These are phyloP conservation scores for Claviceps monticola DNA, from an alignment of 2,329 filamentous ascomycete species.

Conservation along the genomic window DNA sequence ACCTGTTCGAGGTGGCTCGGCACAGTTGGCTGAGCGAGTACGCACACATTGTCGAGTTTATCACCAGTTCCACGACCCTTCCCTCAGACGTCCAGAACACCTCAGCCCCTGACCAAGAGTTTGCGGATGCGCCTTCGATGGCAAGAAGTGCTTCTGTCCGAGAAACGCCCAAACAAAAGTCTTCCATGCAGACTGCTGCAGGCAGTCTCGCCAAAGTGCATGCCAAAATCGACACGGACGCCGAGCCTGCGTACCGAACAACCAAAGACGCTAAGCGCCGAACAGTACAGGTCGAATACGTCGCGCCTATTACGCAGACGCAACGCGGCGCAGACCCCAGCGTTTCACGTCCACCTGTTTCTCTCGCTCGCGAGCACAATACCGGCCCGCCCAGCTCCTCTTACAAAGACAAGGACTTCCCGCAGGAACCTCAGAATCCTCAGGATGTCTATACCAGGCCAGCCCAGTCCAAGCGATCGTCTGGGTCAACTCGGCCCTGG, in stretches of 20 bases:
- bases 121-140: constrained; percentile 45
- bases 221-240: constrained; percentile 56
- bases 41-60: constrained; percentile 90
- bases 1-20: constrained; percentile 90
- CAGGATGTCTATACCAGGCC: constrained; percentile 30
- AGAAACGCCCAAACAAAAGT: constrained; percentile 62
- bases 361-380: constrained; percentile 28
- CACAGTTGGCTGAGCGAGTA: constrained; percentile 98
- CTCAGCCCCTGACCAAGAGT: constrained; percentile 46
- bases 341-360: constrained; percentile 14
- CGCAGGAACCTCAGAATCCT: constrained; percentile 32
- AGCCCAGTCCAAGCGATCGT: constrained; percentile 25
- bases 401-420: constrained; percentile 42
- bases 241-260: constrained; percentile 40
- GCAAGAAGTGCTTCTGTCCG: constrained; percentile 86
- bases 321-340: constrained; percentile 43
- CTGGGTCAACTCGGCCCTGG: constrained; percentile 14
- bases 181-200: constrained; percentile 31
- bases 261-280: constrained; percentile 82
- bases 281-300: constrained; percentile 96
- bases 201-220: constrained; percentile 60
- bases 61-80: constrained; percentile 87
- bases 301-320: constrained; percentile 78
- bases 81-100: constrained; percentile 74
- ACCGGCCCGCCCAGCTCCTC: constrained; percentile 18